Evolutionary conservation across 805 yeast species (phyloP).

Genomic region (Starmerella davenportii): DNA sequence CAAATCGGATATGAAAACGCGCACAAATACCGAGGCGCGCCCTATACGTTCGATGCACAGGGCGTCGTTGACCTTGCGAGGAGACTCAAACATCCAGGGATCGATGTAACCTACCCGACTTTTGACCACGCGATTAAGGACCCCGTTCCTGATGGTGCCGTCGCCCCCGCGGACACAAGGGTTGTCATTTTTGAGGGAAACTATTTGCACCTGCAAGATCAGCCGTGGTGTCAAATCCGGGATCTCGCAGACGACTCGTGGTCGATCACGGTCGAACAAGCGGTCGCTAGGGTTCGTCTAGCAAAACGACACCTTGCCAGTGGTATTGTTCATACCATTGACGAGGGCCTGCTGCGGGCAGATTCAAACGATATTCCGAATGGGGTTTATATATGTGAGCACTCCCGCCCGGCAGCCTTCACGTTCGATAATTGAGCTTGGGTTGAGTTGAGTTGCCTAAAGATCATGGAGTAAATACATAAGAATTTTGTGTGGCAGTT

Average conservation of each 20-base stretch:
- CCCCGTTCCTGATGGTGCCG: constrained; percentile 40
- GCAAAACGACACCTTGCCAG: constrained; percentile 41
- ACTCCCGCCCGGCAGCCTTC: constrained; percentile 19
- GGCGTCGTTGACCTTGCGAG: constrained; percentile 26
- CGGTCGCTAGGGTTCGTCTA: constrained; percentile 36
- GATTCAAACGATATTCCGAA: constrained; percentile 43
- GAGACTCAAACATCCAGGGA: constrained; percentile 17
- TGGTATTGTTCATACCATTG: constrained; percentile 23
- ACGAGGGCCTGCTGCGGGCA: constrained; percentile 24
- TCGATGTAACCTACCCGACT: constrained; percentile 32
- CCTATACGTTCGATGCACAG: constrained; percentile 60
- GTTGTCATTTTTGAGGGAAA: constrained; percentile 61
- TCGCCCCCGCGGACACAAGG: constrained; percentile 30
- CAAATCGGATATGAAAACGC: constrained; percentile 43
- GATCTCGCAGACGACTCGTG: constrained; percentile 25
- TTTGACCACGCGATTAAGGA: constrained; percentile 56
- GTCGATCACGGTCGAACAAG: constrained; percentile 32
- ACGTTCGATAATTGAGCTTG: neutral
- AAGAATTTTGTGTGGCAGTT: neutral
- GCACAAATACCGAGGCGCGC: constrained; percentile 57
- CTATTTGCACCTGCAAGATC: constrained; percentile 42
- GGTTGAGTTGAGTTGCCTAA: neutral
- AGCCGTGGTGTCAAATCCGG: constrained; percentile 40
- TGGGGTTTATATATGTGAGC: constrained; percentile 28
- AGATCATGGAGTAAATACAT: neutral